Evolutionary conservation across 1,284 basidiomycete genomes (phyloP), one percentile per base, ranked within the genome.

Genomic region (Cryptococcus hybrid): DNA sequence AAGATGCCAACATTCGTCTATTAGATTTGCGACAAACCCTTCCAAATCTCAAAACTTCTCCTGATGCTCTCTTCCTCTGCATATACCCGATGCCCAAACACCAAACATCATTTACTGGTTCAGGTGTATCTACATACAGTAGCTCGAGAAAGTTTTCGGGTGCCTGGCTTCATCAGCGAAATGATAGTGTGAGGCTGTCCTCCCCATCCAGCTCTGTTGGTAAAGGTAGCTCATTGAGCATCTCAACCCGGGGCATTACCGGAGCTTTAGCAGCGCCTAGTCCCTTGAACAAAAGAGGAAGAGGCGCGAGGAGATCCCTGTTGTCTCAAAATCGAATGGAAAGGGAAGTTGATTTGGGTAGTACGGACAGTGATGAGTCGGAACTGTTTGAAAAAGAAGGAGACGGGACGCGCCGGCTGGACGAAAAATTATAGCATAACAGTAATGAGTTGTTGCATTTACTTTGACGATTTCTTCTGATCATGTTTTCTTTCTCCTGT

Each of bases 1-100:
- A 85, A 60, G 89, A 93, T 67, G 85, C 88, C 15, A 86, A 92
- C 70, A 82, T 98, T 56, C 87, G 88, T 47, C 87, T 92, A 15
- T 79, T 93, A 62, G 96, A 99, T 77, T 86, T 97, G 78, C 86
- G 94, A 44, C 94, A 99, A 74, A 99, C 94, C 0, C 82, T 99
- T 40, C 92, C 94, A 42, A 99, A 99, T 78, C 83, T 96, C 63
- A 97, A 97, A 79, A 95, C 81, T 97, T 37, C 79, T 97, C 54
- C 82, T 97, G 15, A 97, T 90, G 1, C 82, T 97, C 15, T 77
- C 71, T 1, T 74, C 72, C 3, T 67, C 65, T 5, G 56, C 62
- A 0, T 59, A 61, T 5, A 36, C 52, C 40, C 51, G 12, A 46
- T 38, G 15, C 30, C 30, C 30, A 30, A 18, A 36, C 44, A 35